Evolutionary conservation across 2,329 filamentous ascomycete genomes (phyloP).

Genomic region (Aspergillus sp.): DNA sequence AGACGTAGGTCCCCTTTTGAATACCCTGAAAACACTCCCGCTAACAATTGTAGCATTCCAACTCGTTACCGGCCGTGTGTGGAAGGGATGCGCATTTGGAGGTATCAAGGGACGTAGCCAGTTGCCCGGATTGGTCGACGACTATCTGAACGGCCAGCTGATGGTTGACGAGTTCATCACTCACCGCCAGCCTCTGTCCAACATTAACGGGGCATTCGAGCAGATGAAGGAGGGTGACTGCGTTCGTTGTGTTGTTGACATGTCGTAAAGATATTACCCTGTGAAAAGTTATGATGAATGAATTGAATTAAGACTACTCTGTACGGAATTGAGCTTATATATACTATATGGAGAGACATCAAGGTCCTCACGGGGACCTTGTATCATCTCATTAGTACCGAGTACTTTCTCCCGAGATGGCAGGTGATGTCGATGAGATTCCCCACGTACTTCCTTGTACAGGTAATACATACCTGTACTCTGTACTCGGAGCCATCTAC

Average conservation of each 20-base stretch:
- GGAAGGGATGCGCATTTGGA: slow-evolving; percentile 96
- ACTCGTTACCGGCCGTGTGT: slow-evolving; percentile 92
- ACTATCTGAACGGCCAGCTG: slow-evolving; percentile 82
- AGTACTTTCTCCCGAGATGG: too few species aligned
- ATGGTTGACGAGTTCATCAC: slow-evolving; percentile 99
- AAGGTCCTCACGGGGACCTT: too few species aligned
- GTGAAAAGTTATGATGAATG: slow-evolving; percentile 1
- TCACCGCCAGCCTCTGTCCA: slow-evolving; percentile 72
- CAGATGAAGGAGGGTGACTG: slow-evolving; percentile 96
- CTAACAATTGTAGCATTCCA: slow-evolving; percentile 67
- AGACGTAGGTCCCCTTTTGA: slow-evolving; percentile 47
- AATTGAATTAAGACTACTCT: not conserved
- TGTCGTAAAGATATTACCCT: slow-evolving; percentile 26
- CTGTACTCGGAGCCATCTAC: too few species aligned
- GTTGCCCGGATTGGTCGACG: slow-evolving; percentile 75
- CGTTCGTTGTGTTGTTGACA: slow-evolving; percentile 84
- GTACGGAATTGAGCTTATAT: not conserved
- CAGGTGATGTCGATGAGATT: too few species aligned
- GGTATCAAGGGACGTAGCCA: slow-evolving; percentile 97
- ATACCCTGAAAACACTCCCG: slow-evolving; percentile 5
- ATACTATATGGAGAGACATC: too few species aligned
- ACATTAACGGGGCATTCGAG: slow-evolving; percentile 86
- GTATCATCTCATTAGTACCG: too few species aligned
- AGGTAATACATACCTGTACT: too few species aligned
- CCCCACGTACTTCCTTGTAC: too few species aligned